Base-by-base conservation (phyloP, 441 rosid species). In the Breynia disticha region DNA sequence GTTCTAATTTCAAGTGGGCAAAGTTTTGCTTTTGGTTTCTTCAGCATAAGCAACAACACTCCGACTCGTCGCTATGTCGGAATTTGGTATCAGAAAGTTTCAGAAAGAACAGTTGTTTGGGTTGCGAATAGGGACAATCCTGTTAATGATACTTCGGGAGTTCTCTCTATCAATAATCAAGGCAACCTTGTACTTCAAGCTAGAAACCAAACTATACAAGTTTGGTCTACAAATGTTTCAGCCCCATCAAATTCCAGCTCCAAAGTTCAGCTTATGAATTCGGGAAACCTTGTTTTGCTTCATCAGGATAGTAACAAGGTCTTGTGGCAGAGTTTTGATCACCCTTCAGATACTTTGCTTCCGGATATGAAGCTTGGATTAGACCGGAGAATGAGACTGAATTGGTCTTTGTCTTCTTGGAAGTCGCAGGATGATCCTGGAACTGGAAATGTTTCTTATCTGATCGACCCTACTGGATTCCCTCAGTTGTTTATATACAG, bases 81-180 rank as follows among this genome's bases (percentile, higher is more conserved):
- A 19, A 72, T 84, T 52, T 80, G 93, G 93, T 77, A 74, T 48
- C 37, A 76, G 6, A 71, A 65, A 59, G 62, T 74, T 61, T 12
- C 70, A 0, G 68, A 59, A 24, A 60, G 43, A 46, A 75, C 84
- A 0, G 19, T 79, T 7, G 78, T 74, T 8, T 87, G 88, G 96
- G 85, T 87, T 17, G 85, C 82, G 43, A 88, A 88, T 21, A 71
- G 94, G 57, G 73, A 81, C 19, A 70, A 59, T 46, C 96, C 90
- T 0, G 18, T 83, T 54, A 66, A 52, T 11, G 75, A 51, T 56
- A 24, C 63, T 38, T 71, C 77, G 0, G 94, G 87, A 16, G 50
- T 44, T 11, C 71, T 87, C 5, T 52, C 64, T 14, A 57, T 82
- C 69, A 61, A 69, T 48, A 22, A 39, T 56, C 59, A 55, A 21